Conservation (phyloP, 176 grass and related monocot species). For the Oryza nivara region DNA sequence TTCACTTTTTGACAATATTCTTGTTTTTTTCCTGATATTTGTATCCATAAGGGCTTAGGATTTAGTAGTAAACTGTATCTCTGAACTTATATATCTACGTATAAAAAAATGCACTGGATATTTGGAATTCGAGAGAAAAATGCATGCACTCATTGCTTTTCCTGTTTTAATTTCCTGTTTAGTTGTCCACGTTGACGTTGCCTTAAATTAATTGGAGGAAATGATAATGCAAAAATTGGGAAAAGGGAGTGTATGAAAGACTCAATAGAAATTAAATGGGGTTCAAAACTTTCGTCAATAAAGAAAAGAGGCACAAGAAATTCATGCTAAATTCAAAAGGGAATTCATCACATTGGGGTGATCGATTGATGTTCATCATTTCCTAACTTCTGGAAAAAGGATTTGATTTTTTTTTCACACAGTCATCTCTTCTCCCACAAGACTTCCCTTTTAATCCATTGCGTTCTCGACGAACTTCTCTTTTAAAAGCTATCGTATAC, state of each 20-base stretch:
- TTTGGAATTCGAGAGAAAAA: not conserved
- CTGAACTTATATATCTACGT: no score
- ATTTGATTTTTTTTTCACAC: not conserved
- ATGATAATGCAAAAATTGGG: not conserved
- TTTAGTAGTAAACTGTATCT: no score
- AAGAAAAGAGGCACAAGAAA: not conserved
- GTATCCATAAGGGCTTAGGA: no score
- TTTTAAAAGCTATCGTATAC: slow-evolving; percentile 14
- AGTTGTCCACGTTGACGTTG: no score
- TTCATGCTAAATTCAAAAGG: slow-evolving; percentile 5
- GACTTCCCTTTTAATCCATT: slow-evolving; percentile 40
- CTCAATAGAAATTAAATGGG: not conserved
- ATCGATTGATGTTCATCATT: slow-evolving; percentile 46
- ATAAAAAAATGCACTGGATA: no score
- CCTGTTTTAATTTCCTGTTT: not conserved
- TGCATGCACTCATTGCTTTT: not conserved
- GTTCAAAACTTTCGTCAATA: not conserved
- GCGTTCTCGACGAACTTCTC: slow-evolving; percentile 4
- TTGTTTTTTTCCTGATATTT: not conserved
- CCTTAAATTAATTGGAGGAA: no score
- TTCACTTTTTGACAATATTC: not conserved
- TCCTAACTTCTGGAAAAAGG: slow-evolving; percentile 21
- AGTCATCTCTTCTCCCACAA: slow-evolving; percentile 36
- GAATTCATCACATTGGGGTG: not conserved
- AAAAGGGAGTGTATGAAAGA: not conserved